phyloP scores from a whole-genome alignment of 768 basidiomycete species.

The Lactifluus rugatus region DNA sequence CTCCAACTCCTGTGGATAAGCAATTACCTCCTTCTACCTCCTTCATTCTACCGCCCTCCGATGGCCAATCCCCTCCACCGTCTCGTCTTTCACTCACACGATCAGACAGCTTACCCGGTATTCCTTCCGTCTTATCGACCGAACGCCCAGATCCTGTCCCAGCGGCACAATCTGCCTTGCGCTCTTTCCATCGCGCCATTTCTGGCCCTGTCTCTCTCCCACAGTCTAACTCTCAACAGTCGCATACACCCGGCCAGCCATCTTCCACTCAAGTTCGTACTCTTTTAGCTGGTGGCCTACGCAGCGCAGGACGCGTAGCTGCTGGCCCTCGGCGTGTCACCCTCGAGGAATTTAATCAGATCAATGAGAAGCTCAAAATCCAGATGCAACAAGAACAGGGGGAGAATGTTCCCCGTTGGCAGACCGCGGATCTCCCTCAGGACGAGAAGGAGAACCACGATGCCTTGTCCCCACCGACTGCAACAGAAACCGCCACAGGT shows the following conservation, averaged over 20 bases:
- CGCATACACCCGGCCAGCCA: constrained; percentile 22
- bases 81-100: constrained; percentile 47
- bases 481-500: neutral
- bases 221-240: constrained; percentile 27
- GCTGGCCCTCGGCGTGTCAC: constrained; percentile 31
- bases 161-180: constrained; percentile 25
- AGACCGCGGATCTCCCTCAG: neutral
- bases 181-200: constrained; percentile 57
- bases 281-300: constrained; percentile 25
- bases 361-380: constrained; percentile 26
- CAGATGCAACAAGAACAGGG: constrained; percentile 12
- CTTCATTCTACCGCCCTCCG: constrained; percentile 21
- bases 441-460: constrained; percentile 21
- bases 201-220: constrained; percentile 41
- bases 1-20: constrained; percentile 33
- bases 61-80: constrained; percentile 30
- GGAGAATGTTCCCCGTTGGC: constrained; percentile 20
- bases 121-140: constrained; percentile 25
- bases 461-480: neutral
- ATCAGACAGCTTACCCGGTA: constrained; percentile 54
- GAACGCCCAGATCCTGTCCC: constrained; percentile 25
- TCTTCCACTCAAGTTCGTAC: constrained; percentile 19
- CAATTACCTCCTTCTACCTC: constrained; percentile 18
- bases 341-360: constrained; percentile 26
- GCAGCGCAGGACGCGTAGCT: constrained; percentile 28